Evolutionary conservation across 2,329 filamentous ascomycete genomes (phyloP), one percentile per base, ranked within the genome.

Genomic region (Aspergillus novoparasiticus): DNA sequence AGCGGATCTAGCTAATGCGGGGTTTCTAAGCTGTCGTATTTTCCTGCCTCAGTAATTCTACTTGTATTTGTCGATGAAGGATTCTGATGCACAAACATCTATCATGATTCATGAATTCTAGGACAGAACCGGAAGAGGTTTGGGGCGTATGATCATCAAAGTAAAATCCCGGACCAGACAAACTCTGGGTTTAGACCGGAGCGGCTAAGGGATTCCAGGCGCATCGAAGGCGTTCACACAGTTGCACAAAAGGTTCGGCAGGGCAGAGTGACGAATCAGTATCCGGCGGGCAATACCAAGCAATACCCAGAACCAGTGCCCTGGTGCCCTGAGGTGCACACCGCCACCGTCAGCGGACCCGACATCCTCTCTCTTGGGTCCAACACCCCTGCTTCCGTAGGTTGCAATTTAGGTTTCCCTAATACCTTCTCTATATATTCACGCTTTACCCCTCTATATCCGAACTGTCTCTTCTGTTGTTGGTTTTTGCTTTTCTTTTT

Each of bases 281-380:
- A 2, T 2, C 28, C 16, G 12, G 32, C 21, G 10, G 57, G 28
- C 11, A 39, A 19, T 64, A 64, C 63, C 57, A 62, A 64, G 59
- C 62, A 63, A 63, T 59, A 62, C 60, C 51, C 57, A 32, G 62
- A 51, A 58, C 59, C 59, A 61, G 59, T 39, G 54, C 55, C 14
- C 23, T 53, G 59, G 54, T 54, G 55, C 59, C 14, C 23, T 53
- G 59, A 28, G 26, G 54, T 54, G 55, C 59, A 66, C 60, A 66
- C 62, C 64, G 60, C 62, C 51, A 57, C 30, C 41, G 19, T 54
- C 46, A 26, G 46, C 23, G 23, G 60, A 67, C 63, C 65, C 68
- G 55, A 61, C 59, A 50, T 60, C 64, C 68, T 69, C 61, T 63
- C 57, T 58, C 56, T 54, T 59, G 68, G 68, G 67, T 53, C 65